These are phyloP conservation scores for Fusarium udum DNA, from an alignment of 2,329 filamentous ascomycete species.

Conservation along the genomic window DNA sequence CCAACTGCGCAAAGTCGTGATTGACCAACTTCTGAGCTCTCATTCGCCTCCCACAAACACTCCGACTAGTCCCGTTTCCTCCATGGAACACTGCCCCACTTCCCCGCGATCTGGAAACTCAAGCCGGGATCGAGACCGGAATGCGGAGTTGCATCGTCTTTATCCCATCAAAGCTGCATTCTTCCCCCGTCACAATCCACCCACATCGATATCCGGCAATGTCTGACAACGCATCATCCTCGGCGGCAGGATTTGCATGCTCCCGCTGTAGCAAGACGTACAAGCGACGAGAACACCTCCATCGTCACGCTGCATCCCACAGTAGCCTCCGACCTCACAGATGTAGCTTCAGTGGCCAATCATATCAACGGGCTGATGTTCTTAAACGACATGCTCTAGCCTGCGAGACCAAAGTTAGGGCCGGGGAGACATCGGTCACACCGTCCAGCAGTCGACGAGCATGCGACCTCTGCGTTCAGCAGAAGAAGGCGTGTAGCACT, in stretches of 20 bases:
- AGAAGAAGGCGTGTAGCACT: conserved; percentile 1
- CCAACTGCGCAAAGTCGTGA: neutral
- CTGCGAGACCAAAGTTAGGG: neutral
- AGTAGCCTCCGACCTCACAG: neutral
- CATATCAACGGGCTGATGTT: neutral
- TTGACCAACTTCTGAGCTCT: neutral
- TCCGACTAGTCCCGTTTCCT: neutral
- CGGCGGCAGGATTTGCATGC: neutral
- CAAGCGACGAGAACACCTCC: conserved; percentile 1
- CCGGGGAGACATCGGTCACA: accelerated
- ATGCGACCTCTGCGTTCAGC: neutral
- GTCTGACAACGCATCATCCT: neutral
- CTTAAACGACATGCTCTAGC: neutral
- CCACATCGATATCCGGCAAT: neutral
- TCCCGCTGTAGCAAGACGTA: neutral
- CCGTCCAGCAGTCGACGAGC: neutral
- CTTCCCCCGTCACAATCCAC: neutral
- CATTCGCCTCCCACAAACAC: conserved; percentile 5
- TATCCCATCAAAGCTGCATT: neutral
- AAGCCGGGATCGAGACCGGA: neutral
- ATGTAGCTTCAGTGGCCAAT: neutral
- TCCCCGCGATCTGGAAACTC: neutral
- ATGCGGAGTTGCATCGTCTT: neutral
- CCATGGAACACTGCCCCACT: neutral
- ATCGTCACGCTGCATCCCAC: neutral